Base-by-base conservation (phyloP, 495 filamentous ascomycete genomes). In the Choiromyces venosus region DNA sequence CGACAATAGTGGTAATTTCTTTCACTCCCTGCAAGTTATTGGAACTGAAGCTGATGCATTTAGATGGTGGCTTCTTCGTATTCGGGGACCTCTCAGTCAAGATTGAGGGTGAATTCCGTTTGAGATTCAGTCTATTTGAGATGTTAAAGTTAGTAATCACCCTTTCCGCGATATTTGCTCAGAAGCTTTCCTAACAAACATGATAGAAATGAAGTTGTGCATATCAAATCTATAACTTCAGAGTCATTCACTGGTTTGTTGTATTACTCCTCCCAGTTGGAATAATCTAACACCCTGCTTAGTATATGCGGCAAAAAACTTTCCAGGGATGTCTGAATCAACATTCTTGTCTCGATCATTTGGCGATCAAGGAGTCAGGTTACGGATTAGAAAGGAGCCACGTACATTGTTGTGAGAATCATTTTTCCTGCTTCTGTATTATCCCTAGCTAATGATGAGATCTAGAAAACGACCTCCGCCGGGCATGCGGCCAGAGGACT, bases 31-130 rank as follows among this genome's bases (percentile, higher is more conserved):
- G 70, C 33, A 42, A 18, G 9, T 25, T 44, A 71, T 18, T 37
- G 21, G 21, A n/a, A 35, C 38, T 25, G 16, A 36, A 36, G 65
- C 52, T 70, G 66, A 64, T 25, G 35, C 67, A 64, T 39, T 33
- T 79, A 87, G 94, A 97, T 86, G 94, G 93, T 18, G 93, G 91
- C 2, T 99, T 96, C 84, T 98, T 99, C 74, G 92, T 98, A n/a
- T 98, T 97, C 83, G 91, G 92, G 8, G 95, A 99, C 82, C 84
- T 99, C 25, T 97, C 94, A 0, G 88, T 96, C 37, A 91, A 92
- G 81, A 85, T 91, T 29, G 91, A 93, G 76, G 95, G 95, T 36
- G 86, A 86, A 7, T 96, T 89, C 76, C 85, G 91, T 37, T 85
- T 98, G 74, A 89, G 91, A 56, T 98, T 99, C 81, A 93, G 88